These are phyloP conservation scores for Linaria vulgaris DNA, from an alignment of 257 asterid species.

Conservation along the genomic window DNA sequence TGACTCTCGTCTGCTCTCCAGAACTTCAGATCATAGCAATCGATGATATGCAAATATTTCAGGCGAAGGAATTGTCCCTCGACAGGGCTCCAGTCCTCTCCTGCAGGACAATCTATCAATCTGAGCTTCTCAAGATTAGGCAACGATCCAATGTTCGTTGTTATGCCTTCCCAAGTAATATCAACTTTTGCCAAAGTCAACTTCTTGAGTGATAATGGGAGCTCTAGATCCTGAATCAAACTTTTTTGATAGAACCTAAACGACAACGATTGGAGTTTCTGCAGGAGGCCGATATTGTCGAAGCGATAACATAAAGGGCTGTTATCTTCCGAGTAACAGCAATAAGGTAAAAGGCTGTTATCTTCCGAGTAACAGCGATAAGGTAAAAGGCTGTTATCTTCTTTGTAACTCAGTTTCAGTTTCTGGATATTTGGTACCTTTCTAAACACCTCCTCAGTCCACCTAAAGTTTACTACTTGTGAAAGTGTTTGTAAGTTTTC, in stretches of 20 bases:
- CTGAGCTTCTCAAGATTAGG: constrained; percentile 8
- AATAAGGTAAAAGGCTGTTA: no score
- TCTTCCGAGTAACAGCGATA: no score
- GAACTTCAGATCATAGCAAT: no score
- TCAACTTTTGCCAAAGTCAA: neutral
- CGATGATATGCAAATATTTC: neutral
- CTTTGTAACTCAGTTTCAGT: no score
- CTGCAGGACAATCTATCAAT: neutral
- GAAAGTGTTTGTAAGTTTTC: no score
- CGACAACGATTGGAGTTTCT: neutral
- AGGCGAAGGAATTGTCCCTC: constrained; percentile 24
- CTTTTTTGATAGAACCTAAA: neutral
- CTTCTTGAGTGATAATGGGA: constrained; percentile 20
- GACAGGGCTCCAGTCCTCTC: constrained; percentile 4
- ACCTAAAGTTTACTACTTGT: no score
- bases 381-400: no score
- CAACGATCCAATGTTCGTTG: no score
- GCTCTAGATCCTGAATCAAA: neutral
- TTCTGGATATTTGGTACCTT: no score
- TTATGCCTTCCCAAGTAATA: constrained; percentile 14
- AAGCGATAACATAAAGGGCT: no score
- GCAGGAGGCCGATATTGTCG: neutral
- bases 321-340: no score
- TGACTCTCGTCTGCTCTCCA: constrained; percentile 19
- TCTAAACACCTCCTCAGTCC: no score